phyloP scores from a whole-genome alignment of 371 early-diverging fungal genomes.

The Fennellomyces sp. region DNA sequence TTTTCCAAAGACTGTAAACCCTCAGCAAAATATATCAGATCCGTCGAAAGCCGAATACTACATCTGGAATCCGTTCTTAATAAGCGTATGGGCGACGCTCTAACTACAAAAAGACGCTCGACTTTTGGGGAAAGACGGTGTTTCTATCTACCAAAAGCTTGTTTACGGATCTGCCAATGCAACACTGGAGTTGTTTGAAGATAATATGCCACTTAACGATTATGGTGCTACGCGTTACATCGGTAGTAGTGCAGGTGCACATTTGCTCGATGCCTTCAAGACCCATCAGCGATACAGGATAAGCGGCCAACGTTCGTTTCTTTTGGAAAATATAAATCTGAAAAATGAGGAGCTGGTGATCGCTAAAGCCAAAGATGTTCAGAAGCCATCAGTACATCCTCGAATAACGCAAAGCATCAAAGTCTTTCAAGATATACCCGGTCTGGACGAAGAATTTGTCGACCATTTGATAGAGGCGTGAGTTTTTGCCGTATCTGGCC shows the following conservation, averaged over 20 bases:
- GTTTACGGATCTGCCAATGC: constrained; percentile 5
- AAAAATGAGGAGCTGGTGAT: constrained; percentile 41
- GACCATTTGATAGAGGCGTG: constrained; percentile 28
- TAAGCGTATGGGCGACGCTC: too few species aligned
- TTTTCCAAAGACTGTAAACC: constrained; percentile 28
- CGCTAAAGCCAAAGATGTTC: constrained; percentile 26
- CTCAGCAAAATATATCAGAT: too few species aligned
- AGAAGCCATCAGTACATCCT: not conserved
- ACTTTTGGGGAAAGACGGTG: too few species aligned
- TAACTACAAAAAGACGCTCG: too few species aligned
- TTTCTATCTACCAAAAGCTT: too few species aligned
- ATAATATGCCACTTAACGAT: constrained; percentile 23
- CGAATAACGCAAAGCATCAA: constrained; percentile 10
- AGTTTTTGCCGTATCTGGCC: too few species aligned
- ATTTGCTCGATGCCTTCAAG: constrained; percentile 19
- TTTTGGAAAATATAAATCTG: constrained; percentile 39
- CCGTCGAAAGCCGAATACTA: too few species aligned
- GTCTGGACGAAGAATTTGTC: constrained; percentile 27
- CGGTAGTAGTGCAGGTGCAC: constrained; percentile 41
- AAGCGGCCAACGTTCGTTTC: not conserved
- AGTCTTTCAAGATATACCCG: constrained; percentile 26
- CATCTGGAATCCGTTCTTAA: too few species aligned
- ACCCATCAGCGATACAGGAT: not conserved
- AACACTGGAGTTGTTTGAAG: constrained; percentile 32
- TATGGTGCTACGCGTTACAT: constrained; percentile 41